Conservation (phyloP, 495 filamentous ascomycete species). For the Glonium stellatum region DNA sequence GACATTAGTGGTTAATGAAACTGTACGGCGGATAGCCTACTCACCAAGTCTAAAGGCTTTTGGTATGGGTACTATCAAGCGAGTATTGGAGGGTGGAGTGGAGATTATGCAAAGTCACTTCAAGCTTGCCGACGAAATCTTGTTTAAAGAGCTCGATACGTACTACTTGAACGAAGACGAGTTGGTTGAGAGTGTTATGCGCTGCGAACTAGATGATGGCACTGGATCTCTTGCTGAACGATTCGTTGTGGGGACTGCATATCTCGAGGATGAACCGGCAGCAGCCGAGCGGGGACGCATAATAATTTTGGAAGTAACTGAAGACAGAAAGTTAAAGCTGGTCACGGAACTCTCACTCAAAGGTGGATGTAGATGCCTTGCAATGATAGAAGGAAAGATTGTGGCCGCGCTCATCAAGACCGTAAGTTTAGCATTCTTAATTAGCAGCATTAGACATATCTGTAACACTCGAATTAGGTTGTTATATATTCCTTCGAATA, state of each 20-base stretch:
- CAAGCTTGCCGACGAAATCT: slow-evolving; percentile 45
- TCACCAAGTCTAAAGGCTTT: slow-evolving; percentile 73
- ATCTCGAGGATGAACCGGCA: slow-evolving; percentile 53
- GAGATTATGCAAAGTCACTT: slow-evolving; percentile 56
- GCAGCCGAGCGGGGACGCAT: slow-evolving; percentile 64
- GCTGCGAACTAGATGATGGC: slow-evolving; percentile 65
- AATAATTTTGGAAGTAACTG: slow-evolving; percentile 73
- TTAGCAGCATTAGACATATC: background rate
- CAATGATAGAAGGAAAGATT: slow-evolving; percentile 66
- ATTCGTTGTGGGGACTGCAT: slow-evolving; percentile 84
- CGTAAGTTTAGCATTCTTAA: slow-evolving; percentile 41
- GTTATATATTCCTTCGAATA: slow-evolving; percentile 40
- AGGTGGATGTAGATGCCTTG: slow-evolving; percentile 72
- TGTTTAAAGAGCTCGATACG: slow-evolving; percentile 37
- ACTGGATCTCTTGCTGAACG: slow-evolving; percentile 57
- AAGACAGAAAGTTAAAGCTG: slow-evolving; percentile 60
- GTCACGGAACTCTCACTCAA: slow-evolving; percentile 57
- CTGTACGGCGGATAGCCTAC: slow-evolving; percentile 81
- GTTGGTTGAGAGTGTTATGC: slow-evolving; percentile 75
- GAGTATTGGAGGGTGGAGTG: slow-evolving; percentile 48
- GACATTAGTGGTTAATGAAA: slow-evolving; percentile 68
- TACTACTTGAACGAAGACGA: slow-evolving; percentile 53
- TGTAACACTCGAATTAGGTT: slow-evolving; percentile 25
- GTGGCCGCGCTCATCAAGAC: slow-evolving; percentile 83
- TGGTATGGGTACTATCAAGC: slow-evolving; percentile 75